A percentile compares a stretch with the other conserved stretches of the same genome.
Evolutionary conservation across 1,284 basidiomycete genomes (phyloP).

Genomic region (Ganoderma meredithae): DNA sequence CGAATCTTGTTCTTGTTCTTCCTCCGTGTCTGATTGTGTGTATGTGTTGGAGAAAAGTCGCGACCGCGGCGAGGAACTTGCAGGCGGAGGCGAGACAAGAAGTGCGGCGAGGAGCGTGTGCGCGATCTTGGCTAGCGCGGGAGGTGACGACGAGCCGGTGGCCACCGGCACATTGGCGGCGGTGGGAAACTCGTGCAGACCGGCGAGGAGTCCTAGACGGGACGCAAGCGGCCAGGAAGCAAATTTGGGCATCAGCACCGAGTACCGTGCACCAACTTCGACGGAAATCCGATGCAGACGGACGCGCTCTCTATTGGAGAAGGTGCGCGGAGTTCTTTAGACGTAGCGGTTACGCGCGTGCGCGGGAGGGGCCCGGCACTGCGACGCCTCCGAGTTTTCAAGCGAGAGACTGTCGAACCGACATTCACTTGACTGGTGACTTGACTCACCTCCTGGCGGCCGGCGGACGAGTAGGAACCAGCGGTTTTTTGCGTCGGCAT

Average conservation of each 20-base stretch:
- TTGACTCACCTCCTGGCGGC: conserved; percentile 77
- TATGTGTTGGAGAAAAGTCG: neutral
- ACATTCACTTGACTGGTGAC: neutral
- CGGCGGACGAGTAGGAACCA: conserved; percentile 82
- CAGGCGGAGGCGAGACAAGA: conserved; percentile 41
- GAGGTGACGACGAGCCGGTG: conserved; percentile 36
- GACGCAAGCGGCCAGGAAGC: conserved; percentile 14
- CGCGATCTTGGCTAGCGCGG: conserved; percentile 48
- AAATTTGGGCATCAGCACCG: conserved; percentile 22
- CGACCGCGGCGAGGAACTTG: conserved; percentile 15
- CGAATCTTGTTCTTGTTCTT: neutral
- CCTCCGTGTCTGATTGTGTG: neutral
- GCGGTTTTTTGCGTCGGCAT: conserved; percentile 43
- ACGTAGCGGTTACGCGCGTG: neutral
- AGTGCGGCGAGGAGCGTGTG: conserved; percentile 51
- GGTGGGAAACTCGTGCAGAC: conserved; percentile 86
- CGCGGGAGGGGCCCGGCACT: neutral
- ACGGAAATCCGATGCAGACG: neutral
- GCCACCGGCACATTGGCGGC: conserved; percentile 51
- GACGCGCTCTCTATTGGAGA: neutral
- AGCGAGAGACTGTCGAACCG: neutral
- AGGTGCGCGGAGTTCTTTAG: neutral
- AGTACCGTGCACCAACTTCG: neutral
- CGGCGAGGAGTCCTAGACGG: conserved; percentile 82
- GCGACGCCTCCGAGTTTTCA: neutral